Evolutionary conservation across 768 basidiomycete species (phyloP), one percentile per base, ranked within the genome.

Genomic region (Trametes punicea): DNA sequence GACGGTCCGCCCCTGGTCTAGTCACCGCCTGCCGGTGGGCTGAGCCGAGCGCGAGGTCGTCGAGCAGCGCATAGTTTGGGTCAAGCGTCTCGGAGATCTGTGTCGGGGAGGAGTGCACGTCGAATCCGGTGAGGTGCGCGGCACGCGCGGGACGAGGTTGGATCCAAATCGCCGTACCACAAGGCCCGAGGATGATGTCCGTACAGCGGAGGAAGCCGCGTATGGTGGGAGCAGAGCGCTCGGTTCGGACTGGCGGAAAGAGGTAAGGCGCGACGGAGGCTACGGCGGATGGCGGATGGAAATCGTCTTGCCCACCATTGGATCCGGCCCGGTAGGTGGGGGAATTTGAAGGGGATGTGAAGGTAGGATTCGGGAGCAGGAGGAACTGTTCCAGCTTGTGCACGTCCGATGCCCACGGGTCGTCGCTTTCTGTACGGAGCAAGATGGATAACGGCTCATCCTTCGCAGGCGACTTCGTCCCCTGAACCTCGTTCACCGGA

Each of bases 141-240:
- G 79, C 1, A 62, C 71, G 56, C 72, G 75, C 60, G 77, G 77
- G 54, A 69, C 75, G 23, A 15, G 86, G 85, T 53, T 79, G 78
- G 21, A 86, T 75, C 84, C 85, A 87, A 7, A 80, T 71, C 2
- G 84, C 84, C 0, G 84, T 84, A 6, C 83, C 83, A 57, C 76
- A 69, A 8, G 70, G 65, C 1, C 85, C 84, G 27, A 87, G 72
- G 16, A 76, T 67, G 54, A 87, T 75, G 56, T 77, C 72, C 11
- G 75, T 74, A 60, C 82, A 86, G 30, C 78, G 77, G 11, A 86
- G 72, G 11, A 78, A 70, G 5, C 86, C 85, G 13, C 74, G 78
- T 2, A 68, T 65, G 16, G 78, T 75, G 3, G 72, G 60, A 16
- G 52, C 56, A 21, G 76, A 73, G 46, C 67, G 67, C 11, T 71